A percentile compares a stretch with the other conserved stretches of the same genome.
Conservation (phyloP, 768 basidiomycete species). For the Pulveroboletus sp. region DNA sequence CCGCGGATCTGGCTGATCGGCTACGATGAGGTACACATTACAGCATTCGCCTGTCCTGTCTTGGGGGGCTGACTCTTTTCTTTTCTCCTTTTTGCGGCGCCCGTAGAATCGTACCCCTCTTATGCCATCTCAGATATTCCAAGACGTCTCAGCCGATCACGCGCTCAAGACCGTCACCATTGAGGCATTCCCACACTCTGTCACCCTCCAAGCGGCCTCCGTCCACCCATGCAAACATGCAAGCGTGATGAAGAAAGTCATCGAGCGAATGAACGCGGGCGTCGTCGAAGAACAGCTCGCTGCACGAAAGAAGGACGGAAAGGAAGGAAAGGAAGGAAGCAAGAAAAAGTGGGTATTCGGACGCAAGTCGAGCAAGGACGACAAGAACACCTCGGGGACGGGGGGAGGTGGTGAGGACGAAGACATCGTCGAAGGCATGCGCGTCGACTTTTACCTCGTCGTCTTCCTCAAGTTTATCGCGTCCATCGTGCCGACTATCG, state of each 20-base stretch:
- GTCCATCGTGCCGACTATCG: slow-evolving; percentile 97
- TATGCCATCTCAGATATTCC: slow-evolving; percentile 87
- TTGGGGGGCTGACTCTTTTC: no score
- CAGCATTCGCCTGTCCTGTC: neutral
- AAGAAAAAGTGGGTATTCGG: slow-evolving; percentile 87
- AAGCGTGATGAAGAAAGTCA: slow-evolving; percentile 99
- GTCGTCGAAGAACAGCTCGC: slow-evolving; percentile 80
- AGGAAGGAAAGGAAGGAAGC: slow-evolving; percentile 49
- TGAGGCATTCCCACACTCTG: slow-evolving; percentile 94
- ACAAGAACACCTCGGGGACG: slow-evolving; percentile 29
- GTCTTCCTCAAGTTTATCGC: slow-evolving; percentile 99
- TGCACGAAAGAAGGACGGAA: slow-evolving; percentile 47
- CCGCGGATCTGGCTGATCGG: slow-evolving; percentile 97
- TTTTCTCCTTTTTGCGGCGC: neutral
- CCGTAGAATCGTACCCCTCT: slow-evolving; percentile 80
- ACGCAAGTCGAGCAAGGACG: slow-evolving; percentile 60
- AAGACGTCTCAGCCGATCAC: slow-evolving; percentile 96
- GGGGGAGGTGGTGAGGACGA: slow-evolving; percentile 32
- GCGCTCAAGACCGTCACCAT: slow-evolving; percentile 99
- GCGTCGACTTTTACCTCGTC: slow-evolving; percentile 97
- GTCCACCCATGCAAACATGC: slow-evolving; percentile 99
- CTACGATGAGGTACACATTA: slow-evolving; percentile 80
- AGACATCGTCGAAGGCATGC: slow-evolving; percentile 85
- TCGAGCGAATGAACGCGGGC: slow-evolving; percentile 94
- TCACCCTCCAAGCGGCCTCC: slow-evolving; percentile 79